These are phyloP conservation scores for Tuber aestivum DNA, from an alignment of 495 filamentous ascomycete genomes.

Conservation along the genomic window DNA sequence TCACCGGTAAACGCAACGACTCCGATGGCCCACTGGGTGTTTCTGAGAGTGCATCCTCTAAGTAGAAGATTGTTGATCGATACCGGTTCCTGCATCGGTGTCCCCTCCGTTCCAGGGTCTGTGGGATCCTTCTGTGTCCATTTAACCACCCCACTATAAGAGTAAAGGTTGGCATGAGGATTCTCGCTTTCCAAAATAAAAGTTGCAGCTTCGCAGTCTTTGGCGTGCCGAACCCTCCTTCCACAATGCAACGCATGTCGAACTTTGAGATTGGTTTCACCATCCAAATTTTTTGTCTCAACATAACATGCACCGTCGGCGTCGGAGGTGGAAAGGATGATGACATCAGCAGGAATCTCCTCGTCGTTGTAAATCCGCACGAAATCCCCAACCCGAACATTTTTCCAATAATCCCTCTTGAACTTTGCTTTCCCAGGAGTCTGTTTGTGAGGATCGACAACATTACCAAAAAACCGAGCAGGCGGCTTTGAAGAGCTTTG, in stretches of 20 bases:
- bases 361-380: conserved; percentile 95
- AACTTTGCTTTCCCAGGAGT: conserved; percentile 65
- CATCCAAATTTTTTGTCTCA: conserved; percentile 96
- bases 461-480: conserved; percentile 54
- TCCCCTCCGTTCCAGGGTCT: conserved; percentile 54
- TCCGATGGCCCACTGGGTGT: conserved; percentile 94
- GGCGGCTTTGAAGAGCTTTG: conserved; percentile 43
- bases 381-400: conserved; percentile 90
- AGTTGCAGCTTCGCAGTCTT: conserved; percentile 79
- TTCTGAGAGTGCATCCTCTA: conserved; percentile 85
- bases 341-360: conserved; percentile 87
- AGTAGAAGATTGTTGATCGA: conserved; percentile 91
- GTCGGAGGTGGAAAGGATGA: conserved; percentile 94
- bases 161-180: conserved; percentile 87
- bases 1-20: conserved; percentile 95
- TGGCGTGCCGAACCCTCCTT: conserved; percentile 75
- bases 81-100: conserved; percentile 84
- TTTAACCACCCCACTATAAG: conserved; percentile 79
- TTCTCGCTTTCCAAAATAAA: conserved; percentile 88
- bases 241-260: conserved; percentile 84
- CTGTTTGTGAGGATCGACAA: conserved; percentile 54
- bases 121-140: conserved; percentile 72
- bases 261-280: conserved; percentile 96
- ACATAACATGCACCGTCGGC: conserved; percentile 93
- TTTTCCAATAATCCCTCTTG: conserved; percentile 93